phyloP scores from a whole-genome alignment of 257 asterid genomes.

The Verbascum thapsus region DNA sequence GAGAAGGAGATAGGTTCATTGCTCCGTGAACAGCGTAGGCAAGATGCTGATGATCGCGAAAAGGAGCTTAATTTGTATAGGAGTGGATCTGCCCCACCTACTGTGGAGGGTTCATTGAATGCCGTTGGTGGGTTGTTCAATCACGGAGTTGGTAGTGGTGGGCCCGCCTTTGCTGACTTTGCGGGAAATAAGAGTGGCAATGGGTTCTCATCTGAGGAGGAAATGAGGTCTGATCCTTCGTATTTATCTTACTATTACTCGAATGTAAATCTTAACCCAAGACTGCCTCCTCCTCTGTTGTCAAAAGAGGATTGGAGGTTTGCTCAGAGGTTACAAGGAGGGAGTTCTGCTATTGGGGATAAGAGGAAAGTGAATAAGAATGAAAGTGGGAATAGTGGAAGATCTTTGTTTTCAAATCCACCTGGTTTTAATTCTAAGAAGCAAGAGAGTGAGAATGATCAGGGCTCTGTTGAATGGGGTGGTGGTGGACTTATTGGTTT shows the following conservation, averaged over 20 bases:
- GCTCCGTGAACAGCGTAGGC: conserved; percentile 76
- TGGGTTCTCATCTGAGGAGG: conserved; percentile 84
- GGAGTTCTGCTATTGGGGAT: conserved; percentile 88
- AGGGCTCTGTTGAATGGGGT: conserved; percentile 78
- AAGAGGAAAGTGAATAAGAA: conserved; percentile 78
- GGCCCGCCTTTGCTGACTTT: conserved; percentile 53
- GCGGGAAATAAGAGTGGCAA: conserved; percentile 49
- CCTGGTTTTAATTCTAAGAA: conserved; percentile 69
- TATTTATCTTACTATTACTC: conserved; percentile 85
- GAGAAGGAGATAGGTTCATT: conserved; percentile 80
- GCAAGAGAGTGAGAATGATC: conserved; percentile 59
- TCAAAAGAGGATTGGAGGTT: conserved; percentile 96
- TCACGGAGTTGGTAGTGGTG: conserved; percentile 40
- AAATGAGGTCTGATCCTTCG: conserved; percentile 94
- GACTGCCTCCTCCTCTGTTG: conserved; percentile 94
- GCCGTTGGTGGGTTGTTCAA: conserved; percentile 89
- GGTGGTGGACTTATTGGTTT: conserved; percentile 92
- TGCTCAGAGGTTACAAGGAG: conserved; percentile 85
- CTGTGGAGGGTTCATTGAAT: conserved; percentile 89
- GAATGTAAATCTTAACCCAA: conserved; percentile 88
- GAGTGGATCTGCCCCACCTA: conserved; percentile 99
- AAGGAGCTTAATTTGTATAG: conserved; percentile 89
- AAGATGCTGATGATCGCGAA: conserved; percentile 78
- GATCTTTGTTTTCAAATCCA: conserved; percentile 64
- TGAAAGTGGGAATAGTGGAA: conserved; percentile 61